phyloP scores from a whole-genome alignment of 202 grass and related monocot species.

The Schoenoplectus triqueter region DNA sequence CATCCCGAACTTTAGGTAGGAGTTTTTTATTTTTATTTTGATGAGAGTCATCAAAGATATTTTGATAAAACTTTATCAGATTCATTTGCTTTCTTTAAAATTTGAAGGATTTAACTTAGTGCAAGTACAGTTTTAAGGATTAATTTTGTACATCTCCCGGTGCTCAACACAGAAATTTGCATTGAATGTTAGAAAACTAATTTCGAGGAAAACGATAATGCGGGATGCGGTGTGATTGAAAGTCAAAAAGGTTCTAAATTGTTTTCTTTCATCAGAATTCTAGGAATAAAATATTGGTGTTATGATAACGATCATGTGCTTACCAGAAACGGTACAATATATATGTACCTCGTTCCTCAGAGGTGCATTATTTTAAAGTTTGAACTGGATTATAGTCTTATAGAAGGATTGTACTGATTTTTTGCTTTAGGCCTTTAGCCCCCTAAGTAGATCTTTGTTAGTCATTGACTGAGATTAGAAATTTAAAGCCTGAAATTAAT shows the following conservation, averaged over 20 bases:
- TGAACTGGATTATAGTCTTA: too few species aligned
- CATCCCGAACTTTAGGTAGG: background rate
- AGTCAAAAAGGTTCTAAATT: background rate
- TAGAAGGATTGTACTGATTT: too few species aligned
- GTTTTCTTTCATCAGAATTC: background rate
- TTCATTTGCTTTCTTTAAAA: background rate
- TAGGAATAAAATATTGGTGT: background rate
- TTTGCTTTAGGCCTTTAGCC: too few species aligned
- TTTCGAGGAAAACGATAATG: background rate
- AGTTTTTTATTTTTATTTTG: background rate
- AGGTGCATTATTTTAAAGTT: background rate
- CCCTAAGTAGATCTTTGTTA: background rate
- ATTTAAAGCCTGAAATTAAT: background rate
- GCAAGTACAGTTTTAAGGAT: background rate
- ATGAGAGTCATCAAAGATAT: background rate
- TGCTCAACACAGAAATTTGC: background rate
- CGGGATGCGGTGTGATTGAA: background rate
- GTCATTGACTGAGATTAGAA: background rate
- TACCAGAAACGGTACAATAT: background rate
- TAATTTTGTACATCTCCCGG: background rate
- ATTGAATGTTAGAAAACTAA: background rate
- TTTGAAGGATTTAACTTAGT: background rate
- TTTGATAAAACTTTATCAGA: background rate
- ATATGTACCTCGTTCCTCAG: background rate
- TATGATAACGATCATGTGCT: constrained; percentile 10